phyloP scores from a whole-genome alignment of 1,139 yeast species.

The Pichia kudriavzevii region DNA sequence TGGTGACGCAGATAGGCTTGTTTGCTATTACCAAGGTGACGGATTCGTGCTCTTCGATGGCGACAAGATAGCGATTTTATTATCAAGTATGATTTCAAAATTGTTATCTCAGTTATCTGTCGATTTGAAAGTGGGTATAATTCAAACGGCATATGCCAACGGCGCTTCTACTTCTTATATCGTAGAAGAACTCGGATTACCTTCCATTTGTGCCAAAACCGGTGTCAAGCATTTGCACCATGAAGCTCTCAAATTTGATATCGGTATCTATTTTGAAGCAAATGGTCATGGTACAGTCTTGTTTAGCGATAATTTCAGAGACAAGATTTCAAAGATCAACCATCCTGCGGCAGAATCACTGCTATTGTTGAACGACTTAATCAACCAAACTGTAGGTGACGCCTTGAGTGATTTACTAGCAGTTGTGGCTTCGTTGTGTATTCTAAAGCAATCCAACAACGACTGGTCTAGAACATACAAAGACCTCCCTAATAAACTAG shows the following conservation, averaged over 20 bases:
- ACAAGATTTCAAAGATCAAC: conserved; percentile 15
- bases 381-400: conserved; percentile 96
- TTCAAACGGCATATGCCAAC: conserved; percentile 97
- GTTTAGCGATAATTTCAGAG: conserved; percentile 55
- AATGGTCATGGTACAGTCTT: conserved; percentile 98
- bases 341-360: conserved; percentile 28
- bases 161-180: conserved; percentile 81
- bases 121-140: conserved; percentile 61
- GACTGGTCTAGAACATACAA: conserved; percentile 74
- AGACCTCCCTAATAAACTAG: conserved; percentile 80
- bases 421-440: conserved; percentile 57
- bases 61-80: conserved; percentile 82
- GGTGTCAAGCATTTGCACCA: conserved; percentile 95
- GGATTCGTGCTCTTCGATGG: conserved; percentile 78
- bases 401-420: conserved; percentile 85
- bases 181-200: conserved; percentile 53
- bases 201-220: conserved; percentile 86
- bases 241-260: conserved; percentile 73
- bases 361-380: conserved; percentile 37
- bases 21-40: conserved; percentile 56
- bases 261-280: conserved; percentile 95
- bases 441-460: conserved; percentile 37
- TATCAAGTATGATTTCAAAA: conserved; percentile 40
- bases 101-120: conserved; percentile 19
- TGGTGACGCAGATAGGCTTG: conserved; percentile 96